phyloP scores from a whole-genome alignment of 352 stramenopile genomes.

The Pythium rhizo-oryzae region DNA sequence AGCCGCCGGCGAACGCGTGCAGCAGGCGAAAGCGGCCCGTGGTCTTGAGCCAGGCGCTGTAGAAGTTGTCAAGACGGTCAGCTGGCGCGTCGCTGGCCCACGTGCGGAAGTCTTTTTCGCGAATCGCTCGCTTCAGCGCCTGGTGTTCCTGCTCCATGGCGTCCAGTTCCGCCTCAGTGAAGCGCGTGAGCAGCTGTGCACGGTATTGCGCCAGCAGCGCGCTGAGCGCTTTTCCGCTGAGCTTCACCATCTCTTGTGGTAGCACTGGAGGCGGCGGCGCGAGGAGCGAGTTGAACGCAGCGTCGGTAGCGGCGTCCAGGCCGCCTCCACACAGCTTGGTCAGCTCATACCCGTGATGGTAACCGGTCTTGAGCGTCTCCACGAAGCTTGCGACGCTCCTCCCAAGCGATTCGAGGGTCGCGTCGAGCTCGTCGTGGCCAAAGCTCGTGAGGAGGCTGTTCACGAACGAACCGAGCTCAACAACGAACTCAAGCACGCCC shows the following conservation, averaged over 20 bases:
- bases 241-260: conserved; percentile 49
- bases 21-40: conserved; percentile 46
- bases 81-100: conserved; percentile 2
- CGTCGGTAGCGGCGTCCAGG: no score
- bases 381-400: conserved; percentile 36
- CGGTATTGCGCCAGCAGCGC: conserved; percentile 41
- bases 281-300: conserved; percentile 6
- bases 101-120: conserved; percentile 34
- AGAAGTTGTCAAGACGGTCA: conserved; percentile 38
- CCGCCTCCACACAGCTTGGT: not conserved
- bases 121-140: conserved; percentile 30
- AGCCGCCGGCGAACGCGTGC: conserved; percentile 57
- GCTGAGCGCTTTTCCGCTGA: conserved; percentile 53
- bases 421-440: conserved; percentile 28
- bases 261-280: conserved; percentile 42
- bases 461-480: conserved; percentile 45
- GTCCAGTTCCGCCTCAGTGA: conserved; percentile 40
- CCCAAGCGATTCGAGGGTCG: conserved; percentile 37
- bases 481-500: conserved; percentile 43
- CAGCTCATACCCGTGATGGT: conserved; percentile 8
- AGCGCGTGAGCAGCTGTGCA: conserved; percentile 19
- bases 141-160: conserved; percentile 42
- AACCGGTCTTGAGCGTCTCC: conserved; percentile 34
- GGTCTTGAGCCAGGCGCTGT: conserved; percentile 43
- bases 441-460: conserved; percentile 35